These are phyloP conservation scores for Fraxinus latifolia DNA, from an alignment of 305 asterid species.

Conservation along the genomic window DNA sequence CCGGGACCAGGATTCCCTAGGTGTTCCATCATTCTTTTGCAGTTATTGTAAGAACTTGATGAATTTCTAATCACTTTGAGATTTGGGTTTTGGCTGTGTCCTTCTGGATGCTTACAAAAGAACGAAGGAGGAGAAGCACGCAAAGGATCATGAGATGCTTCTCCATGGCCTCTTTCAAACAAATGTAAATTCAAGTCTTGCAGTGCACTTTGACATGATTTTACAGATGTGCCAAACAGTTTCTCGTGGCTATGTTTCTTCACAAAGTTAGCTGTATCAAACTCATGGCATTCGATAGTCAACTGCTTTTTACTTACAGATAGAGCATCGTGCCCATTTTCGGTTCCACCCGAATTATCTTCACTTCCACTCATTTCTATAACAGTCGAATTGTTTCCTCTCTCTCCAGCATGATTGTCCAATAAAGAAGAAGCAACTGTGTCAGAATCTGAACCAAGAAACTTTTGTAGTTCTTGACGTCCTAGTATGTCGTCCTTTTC, in stretches of 20 bases:
- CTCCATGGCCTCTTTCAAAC: constrained; percentile 25
- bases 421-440: not conserved
- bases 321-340: constrained; percentile 33
- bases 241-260: constrained; percentile 27
- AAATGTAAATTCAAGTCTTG: constrained; percentile 22
- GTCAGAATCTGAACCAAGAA: constrained; percentile 19
- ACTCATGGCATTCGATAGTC: not conserved
- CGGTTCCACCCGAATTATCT: constrained; percentile 12
- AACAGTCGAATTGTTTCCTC: constrained; percentile 18
- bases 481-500: constrained; percentile 36
- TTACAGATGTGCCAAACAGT: constrained; percentile 24
- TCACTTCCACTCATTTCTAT: constrained; percentile 31
- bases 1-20: constrained; percentile 28
- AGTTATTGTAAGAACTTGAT: constrained; percentile 18
- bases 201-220: constrained; percentile 26
- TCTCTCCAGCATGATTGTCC: constrained; percentile 9
- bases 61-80: constrained; percentile 24
- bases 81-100: constrained; percentile 19
- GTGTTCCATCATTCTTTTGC: constrained; percentile 31
- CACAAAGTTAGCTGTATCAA: constrained; percentile 10
- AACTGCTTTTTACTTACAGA: constrained; percentile 25
- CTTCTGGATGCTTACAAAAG: constrained; percentile 32
- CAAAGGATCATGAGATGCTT: constrained; percentile 22
- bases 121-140: constrained; percentile 27
- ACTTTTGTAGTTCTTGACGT: constrained; percentile 14